A percentile compares a stretch with the other conserved stretches of the same genome.
These are phyloP conservation scores for Russula dissimulans DNA, from an alignment of 768 basidiomycete species.

Conservation along the genomic window DNA sequence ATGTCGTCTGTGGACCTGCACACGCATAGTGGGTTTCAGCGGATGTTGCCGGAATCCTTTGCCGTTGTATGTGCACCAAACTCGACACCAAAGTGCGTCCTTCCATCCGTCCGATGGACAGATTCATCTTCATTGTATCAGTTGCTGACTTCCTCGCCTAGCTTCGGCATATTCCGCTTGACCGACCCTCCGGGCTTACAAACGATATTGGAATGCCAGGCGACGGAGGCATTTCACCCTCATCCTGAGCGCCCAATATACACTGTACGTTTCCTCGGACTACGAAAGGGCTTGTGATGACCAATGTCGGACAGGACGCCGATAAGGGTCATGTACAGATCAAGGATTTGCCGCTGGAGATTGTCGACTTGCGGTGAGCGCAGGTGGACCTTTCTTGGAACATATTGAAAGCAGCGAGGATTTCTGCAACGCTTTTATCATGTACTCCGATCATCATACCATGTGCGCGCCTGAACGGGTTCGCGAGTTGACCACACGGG, in stretches of 20 bases:
- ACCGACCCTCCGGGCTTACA: conserved; percentile 81
- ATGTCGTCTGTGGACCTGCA: conserved; percentile 94
- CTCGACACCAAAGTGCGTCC: conserved; percentile 58
- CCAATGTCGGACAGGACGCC: conserved; percentile 46
- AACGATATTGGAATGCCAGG: conserved; percentile 56
- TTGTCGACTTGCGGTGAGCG: conserved; percentile 62
- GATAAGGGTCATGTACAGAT: conserved; percentile 81
- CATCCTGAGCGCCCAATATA: conserved; percentile 81
- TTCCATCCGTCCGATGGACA: background rate
- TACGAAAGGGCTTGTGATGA: background rate
- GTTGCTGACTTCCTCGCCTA: conserved; percentile 21
- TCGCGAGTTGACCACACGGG: background rate
- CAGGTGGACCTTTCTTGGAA: background rate
- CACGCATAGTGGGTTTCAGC: conserved; percentile 82
- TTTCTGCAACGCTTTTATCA: conserved; percentile 4
- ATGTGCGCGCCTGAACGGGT: background rate
- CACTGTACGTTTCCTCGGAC: conserved; percentile 46
- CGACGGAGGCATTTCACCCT: conserved; percentile 76
- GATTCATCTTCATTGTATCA: background rate
- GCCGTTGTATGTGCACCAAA: conserved; percentile 87
- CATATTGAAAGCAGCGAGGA: background rate
- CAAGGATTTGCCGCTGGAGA: conserved; percentile 64
- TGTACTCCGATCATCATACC: background rate
- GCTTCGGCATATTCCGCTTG: conserved; percentile 83
- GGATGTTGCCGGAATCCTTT: conserved; percentile 86